A percentile compares a stretch with the other conserved stretches of the same genome.
Evolutionary conservation across 2,329 filamentous ascomycete species (phyloP).

Genomic region (Diaporthe helianthi): DNA sequence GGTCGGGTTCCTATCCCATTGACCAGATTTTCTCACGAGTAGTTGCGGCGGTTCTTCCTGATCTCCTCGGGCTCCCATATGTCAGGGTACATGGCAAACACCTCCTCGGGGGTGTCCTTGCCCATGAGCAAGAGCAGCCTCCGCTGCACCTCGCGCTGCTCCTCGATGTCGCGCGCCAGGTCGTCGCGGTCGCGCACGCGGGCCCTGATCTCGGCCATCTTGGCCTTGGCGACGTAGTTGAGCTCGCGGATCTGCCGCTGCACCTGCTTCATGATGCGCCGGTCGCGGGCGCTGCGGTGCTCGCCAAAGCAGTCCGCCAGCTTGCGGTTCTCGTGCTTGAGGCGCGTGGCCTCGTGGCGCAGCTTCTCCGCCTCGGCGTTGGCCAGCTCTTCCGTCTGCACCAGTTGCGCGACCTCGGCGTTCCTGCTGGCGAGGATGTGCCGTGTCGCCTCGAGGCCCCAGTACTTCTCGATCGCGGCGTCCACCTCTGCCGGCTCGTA

Average conservation of each 20-base stretch:
- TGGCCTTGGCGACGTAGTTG: conserved; percentile 16
- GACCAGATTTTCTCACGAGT: conserved; percentile 15
- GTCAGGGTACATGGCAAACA: conserved; percentile 31
- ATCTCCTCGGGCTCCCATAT: conserved; percentile 27
- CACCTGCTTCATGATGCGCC: conserved; percentile 27
- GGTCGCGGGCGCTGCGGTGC: conserved; percentile 17
- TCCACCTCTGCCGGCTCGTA: conserved; percentile 33
- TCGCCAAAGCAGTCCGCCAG: conserved; percentile 29
- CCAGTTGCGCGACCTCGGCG: conserved; percentile 15
- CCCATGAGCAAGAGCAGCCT: conserved; percentile 26
- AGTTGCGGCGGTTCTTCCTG: conserved; percentile 32
- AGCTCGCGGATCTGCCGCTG: conserved; percentile 28
- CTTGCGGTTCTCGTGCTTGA: conserved; percentile 33
- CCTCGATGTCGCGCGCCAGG: conserved; percentile 15
- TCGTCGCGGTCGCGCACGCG: conserved; percentile 16
- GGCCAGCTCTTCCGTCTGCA: conserved; percentile 18
- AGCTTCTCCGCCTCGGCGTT: conserved; percentile 24
- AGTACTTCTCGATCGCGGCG: conserved; percentile 33
- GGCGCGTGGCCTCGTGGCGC: conserved; percentile 15
- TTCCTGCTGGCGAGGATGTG: conserved; percentile 24
- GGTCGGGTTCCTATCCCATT: background rate
- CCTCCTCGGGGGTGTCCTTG: conserved; percentile 28
- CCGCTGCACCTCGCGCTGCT: background rate
- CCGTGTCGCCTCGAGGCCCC: conserved; percentile 22
- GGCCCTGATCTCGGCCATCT: conserved; percentile 30